Evolutionary conservation across 2,329 filamentous ascomycete species (phyloP), one percentile per base, ranked within the genome.

Genomic region (Phialemoniopsis sp.): DNA sequence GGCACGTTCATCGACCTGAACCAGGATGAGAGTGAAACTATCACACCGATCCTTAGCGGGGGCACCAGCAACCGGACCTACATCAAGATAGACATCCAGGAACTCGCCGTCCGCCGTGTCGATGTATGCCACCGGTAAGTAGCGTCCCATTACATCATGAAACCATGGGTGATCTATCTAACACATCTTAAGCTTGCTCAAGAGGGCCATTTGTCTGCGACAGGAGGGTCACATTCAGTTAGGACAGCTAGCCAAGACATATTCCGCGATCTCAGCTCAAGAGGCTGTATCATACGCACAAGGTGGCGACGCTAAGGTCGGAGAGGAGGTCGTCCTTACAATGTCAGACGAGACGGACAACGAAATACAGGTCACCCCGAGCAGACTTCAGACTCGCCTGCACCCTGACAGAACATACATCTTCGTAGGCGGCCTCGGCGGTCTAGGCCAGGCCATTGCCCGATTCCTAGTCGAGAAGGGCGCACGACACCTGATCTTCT

Each of bases 361-460:
- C 18, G 18, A 4, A 26, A 5, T 13, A 28, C 12, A 13, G 13
- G 30, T 32, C 5, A 13, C 15, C 5, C 13, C 13, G 6, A 26
- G 10, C 21, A 26, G 13, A 32, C 30, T 32, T 13, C 30, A 16
- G 13, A 32, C 30, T 6, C 30, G 30, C 10, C 13, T 44, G 19
- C 9, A 28, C 18, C n/a, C 40, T 8, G 51, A 53, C 8, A 52
- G 51, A 3, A 50, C 55, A 2, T 68, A 67, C 37, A 41, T 68
- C 2, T 41, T 68, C 9, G 53, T 55, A 15, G 65, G 66, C 38
- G 64, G 64, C 4, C 49, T 61, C 1, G 61, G 64, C 16, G 64
- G 61, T 18, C 48, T 68, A 1, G 66, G 65, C 14, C 51, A 52
- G 21, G 53, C 49, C 28, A 54, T 64, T 17, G 55, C 59, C 12